These are phyloP conservation scores for Salvia rosmarinus DNA, from an alignment of 257 asterid species.

Conservation along the genomic window DNA sequence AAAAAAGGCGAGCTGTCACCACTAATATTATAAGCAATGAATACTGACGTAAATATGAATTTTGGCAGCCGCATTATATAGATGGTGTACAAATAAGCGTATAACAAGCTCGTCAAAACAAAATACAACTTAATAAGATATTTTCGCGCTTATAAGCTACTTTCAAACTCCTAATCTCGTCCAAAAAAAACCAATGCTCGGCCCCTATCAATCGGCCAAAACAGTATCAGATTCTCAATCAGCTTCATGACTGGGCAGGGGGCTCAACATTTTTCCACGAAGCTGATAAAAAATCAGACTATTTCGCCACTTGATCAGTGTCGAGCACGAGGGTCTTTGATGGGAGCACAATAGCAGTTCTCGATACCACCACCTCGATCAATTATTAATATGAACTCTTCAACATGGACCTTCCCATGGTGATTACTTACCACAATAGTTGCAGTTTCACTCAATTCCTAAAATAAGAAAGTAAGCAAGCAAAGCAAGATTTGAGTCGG, in stretches of 20 bases:
- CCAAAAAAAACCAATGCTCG: not conserved
- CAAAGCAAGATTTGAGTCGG: not conserved
- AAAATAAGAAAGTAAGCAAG: not conserved
- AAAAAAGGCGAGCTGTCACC: too few species aligned
- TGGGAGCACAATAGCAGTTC: constrained; percentile 81
- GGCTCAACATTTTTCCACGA: too few species aligned
- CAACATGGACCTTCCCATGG: constrained; percentile 72
- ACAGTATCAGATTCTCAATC: not conserved
- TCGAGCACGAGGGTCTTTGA: constrained; percentile 70
- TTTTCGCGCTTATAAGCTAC: too few species aligned
- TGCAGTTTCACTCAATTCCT: constrained; percentile 64
- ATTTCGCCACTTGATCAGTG: constrained; percentile 43
- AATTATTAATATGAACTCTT: constrained; percentile 68
- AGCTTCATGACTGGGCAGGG: too few species aligned
- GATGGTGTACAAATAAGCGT: not conserved
- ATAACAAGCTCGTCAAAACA: not conserved
- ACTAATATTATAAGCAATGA: too few species aligned
- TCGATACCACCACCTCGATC: constrained; percentile 83
- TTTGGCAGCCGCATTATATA: too few species aligned
- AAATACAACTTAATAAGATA: too few species aligned
- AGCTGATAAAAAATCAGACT: too few species aligned
- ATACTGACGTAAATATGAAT: too few species aligned
- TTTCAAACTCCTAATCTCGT: not conserved
- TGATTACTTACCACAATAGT: constrained; percentile 80
- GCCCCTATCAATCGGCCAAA: too few species aligned